Conservation (phyloP, 441 rosid genomes). For the Biscutella laevigata region DNA sequence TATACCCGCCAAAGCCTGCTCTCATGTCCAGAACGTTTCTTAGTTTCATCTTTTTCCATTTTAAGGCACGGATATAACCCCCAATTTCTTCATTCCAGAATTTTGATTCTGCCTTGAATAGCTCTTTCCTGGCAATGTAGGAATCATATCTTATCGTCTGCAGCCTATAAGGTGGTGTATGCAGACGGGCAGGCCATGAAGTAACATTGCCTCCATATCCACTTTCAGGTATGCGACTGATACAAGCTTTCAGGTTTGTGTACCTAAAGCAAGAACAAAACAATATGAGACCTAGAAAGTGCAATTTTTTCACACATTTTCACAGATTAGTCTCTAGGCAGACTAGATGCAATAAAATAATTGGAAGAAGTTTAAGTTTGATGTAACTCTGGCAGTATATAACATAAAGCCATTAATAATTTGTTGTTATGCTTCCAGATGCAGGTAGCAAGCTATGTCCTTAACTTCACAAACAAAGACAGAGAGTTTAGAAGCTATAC, state of each 20-base stretch:
- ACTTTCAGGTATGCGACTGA: slow-evolving; percentile 69
- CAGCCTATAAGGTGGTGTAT: slow-evolving; percentile 81
- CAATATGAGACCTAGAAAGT: slow-evolving; percentile 6
- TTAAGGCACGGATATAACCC: slow-evolving; percentile 59
- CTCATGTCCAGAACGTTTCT: slow-evolving; percentile 95
- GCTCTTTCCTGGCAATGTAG: slow-evolving; percentile 82
- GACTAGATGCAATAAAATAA: not conserved
- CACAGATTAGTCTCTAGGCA: slow-evolving; percentile 1
- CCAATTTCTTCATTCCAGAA: slow-evolving; percentile 73
- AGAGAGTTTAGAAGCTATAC: slow-evolving; percentile 30
- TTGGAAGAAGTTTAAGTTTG: not conserved
- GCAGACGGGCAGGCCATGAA: slow-evolving; percentile 78
- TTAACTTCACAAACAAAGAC: slow-evolving; percentile 1
- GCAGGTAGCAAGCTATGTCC: slow-evolving; percentile 7
- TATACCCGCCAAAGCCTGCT: slow-evolving; percentile 95
- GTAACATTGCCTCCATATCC: slow-evolving; percentile 71
- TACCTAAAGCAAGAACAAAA: slow-evolving; percentile 44
- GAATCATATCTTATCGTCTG: slow-evolving; percentile 79
- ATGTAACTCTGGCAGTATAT: slow-evolving; percentile 1
- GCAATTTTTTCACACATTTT: not conserved
- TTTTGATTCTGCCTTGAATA: slow-evolving; percentile 74
- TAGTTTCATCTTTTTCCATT: slow-evolving; percentile 60
- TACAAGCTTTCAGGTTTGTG: slow-evolving; percentile 77
- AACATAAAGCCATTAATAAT: not conserved
- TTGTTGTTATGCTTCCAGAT: slow-evolving; percentile 7